Evolutionary conservation across 1,284 basidiomycete genomes (phyloP), one percentile per base, ranked within the genome.

Genomic region (Ustilago curta): DNA sequence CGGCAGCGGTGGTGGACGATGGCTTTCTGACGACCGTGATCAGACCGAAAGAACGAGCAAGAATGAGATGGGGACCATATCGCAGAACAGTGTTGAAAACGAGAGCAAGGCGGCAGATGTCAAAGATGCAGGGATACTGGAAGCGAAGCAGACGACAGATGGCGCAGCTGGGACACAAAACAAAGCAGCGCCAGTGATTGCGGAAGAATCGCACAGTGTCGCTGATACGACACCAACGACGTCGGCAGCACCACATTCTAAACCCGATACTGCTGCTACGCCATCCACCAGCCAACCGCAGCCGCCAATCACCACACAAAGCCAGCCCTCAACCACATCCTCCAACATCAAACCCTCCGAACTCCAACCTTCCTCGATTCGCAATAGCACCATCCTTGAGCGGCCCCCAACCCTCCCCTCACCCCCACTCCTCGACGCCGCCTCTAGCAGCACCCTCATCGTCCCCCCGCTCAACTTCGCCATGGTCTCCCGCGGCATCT

Each of bases 401-500:
- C 16, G 4, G 35, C 32, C 23, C 43, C 53, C 21, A 12, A 39
- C 32, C 35, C 48, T 9, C 37, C 35, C 37, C 6, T 19, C 32
- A 35, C 25, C 29, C 12, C 53, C 16, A 27, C 40, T 29, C 35
- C 35, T 40, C 29, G 56, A 66, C 47, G 43, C 61, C 12, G 9
- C 47, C 9, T 58, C 55, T 16, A 59, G 57, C 2, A 50, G 47
- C 27, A 51, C 61, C 19, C 60, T 82, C 21, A 67, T 84, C 23
- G 83, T 84, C 1, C 83, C 83, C 0, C 83, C 83, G 7, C 72
- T 84, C 50, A 84, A 84, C 74, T 84, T 84, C 49, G 71, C 79
- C 60, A 80, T 84, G 76, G 79, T 84, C 35, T 72, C 76, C 1
- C 66, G 69, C 48, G 83, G 82, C 40, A 73, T 84, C 54, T 84